Evolutionary conservation across 2,329 filamentous ascomycete species (phyloP), one percentile per base, ranked within the genome.

Genomic region (Colletotrichum zoysiae): DNA sequence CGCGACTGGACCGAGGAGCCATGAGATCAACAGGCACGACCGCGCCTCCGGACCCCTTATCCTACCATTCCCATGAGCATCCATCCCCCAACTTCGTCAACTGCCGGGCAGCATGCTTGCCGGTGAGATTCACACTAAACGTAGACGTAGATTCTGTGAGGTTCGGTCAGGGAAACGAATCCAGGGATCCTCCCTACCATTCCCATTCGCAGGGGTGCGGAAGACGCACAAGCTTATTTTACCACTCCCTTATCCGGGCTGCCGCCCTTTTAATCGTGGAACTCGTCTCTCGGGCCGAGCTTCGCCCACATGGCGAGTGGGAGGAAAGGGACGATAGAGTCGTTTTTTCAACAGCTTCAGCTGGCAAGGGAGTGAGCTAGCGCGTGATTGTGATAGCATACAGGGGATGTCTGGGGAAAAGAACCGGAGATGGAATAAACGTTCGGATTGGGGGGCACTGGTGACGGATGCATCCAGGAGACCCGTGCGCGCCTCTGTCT

Each of bases 21-120:
- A 53, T 42, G 62, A 46, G 58, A 71, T 68, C 58, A 59, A 30
- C 58, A 71, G 68, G 65, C 42, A 68, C 68, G 11, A n/a, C 35
- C 48, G 35, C 14, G 16, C 40, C 26, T 42, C 38, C 5, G 23
- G n/a, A 55, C 30, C 50, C 38, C 11, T 26, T 26, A 3, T 46
- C 48, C 40, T 58, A 20, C 40, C 56, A 57, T 46, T 51, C 48
- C 30, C 33, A 61, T 67, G 50, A 44, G 68, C 64, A 50, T 35
- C 38, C 42, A 67, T 67, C 23, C 64, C 20, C 18, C 48, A 46
- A 40, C 9, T 58, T 38, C 58, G 63, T 51, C 58, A 63, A 58
- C 12, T 63, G 44, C 51, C 30, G 57, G 51, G 23, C n/a, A 16
- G n/a, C 48, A 51, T 57, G 63, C 33, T 62, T 62, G 58, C 11